Conservation (phyloP, 2,329 filamentous ascomycete species). For the Trichoderma brevicompactum region DNA sequence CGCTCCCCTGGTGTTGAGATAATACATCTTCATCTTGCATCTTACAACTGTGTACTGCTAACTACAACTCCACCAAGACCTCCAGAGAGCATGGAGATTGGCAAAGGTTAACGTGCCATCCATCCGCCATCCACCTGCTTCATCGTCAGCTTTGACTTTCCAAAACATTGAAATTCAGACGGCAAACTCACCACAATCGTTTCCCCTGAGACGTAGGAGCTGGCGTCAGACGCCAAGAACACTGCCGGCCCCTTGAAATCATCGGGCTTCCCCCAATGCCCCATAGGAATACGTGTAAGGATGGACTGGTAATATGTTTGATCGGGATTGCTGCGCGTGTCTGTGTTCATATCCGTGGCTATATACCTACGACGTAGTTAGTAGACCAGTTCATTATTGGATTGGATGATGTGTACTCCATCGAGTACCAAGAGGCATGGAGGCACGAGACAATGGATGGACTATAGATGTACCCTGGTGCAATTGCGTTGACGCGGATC, state of each 20-base stretch:
- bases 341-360: slow-evolving; percentile 16
- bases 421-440: too few species aligned
- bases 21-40: neutral
- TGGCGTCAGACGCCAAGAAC: slow-evolving; percentile 1
- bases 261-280: neutral
- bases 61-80: neutral
- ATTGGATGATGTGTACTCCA: too few species aligned
- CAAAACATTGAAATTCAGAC: neutral
- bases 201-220: slow-evolving; percentile 13
- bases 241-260: slow-evolving; percentile 16
- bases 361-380: neutral
- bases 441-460: too few species aligned
- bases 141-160: neutral
- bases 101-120: neutral
- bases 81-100: neutral
- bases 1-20: too few species aligned
- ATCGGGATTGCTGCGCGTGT: neutral
- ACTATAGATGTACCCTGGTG: slow-evolving; percentile 6
- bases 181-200: neutral
- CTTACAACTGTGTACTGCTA: neutral
- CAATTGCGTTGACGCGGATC: slow-evolving; percentile 20
- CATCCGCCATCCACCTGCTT: slow-evolving; percentile 2
- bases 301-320: slow-evolving; percentile 11
- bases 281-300: slow-evolving; percentile 8
- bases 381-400: too few species aligned